These are phyloP conservation scores for Aspergillus transmontanensis DNA, from an alignment of 2,329 filamentous ascomycete species.

Conservation along the genomic window DNA sequence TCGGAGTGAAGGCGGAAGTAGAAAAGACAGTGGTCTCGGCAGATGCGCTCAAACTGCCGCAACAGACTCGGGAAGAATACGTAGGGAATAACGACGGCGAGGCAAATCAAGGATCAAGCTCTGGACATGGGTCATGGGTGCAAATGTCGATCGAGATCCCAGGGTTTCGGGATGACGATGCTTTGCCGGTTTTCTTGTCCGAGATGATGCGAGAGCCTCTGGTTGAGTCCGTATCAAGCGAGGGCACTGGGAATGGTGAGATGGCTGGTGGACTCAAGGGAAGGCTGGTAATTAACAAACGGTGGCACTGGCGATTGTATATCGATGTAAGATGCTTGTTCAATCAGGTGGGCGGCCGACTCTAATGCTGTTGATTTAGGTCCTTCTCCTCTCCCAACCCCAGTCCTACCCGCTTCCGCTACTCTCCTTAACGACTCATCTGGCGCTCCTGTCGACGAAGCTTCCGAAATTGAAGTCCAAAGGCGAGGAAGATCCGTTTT, in stretches of 20 bases:
- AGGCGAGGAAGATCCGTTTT: conserved; percentile 92
- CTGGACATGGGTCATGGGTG: conserved; percentile 71
- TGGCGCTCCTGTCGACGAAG: conserved; percentile 85
- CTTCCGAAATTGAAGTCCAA: conserved; percentile 85
- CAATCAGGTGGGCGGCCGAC: neutral
- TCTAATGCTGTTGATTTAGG: conserved; percentile 53
- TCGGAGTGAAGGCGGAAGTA: conserved; percentile 93
- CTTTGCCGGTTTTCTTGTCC: conserved; percentile 80
- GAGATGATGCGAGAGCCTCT: conserved; percentile 89
- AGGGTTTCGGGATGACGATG: conserved; percentile 86
- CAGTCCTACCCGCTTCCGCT: conserved; percentile 91
- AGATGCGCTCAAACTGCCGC: conserved; percentile 42
- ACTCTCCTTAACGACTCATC: conserved; percentile 87
- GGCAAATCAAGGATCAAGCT: conserved; percentile 26
- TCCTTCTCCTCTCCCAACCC: conserved; percentile 88
- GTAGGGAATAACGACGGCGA: conserved; percentile 26
- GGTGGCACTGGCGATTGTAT: conserved; percentile 96
- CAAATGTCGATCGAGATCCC: conserved; percentile 92
- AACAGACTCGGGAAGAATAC: conserved; percentile 30
- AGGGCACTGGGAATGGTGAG: conserved; percentile 73
- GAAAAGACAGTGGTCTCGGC: conserved; percentile 63
- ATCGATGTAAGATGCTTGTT: conserved; percentile 69
- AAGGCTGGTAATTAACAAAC: conserved; percentile 80
- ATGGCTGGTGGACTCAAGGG: conserved; percentile 68
- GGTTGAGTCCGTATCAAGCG: conserved; percentile 70